Base-by-base conservation (phyloP, 768 basidiomycete species). In the Tulasnella calospora region DNA sequence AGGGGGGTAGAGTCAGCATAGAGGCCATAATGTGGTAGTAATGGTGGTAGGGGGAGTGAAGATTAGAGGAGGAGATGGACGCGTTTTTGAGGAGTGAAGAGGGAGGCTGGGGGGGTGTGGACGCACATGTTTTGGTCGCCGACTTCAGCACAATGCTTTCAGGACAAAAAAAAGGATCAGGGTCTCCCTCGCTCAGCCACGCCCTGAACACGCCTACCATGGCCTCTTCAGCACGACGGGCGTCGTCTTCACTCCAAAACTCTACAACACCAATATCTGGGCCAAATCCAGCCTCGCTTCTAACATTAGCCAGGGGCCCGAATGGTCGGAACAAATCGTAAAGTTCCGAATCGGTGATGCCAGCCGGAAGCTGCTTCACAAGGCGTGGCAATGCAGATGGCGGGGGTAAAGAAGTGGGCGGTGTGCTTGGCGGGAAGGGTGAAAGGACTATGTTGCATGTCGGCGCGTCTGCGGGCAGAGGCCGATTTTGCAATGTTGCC, bases 231-330 rank as follows among this genome's bases (percentile, higher is more conserved):
- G 93, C 94, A 33, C 87, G 85, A 35, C 89, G 88, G 9, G 93
- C 94, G 82, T 95, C 94, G 47, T 93, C 92, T 83, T 95, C 94
- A 77, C 91, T 89, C 92, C 93, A 95, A 83, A 92, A 95, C 83
- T 95, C 93, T 57, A 95, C 88, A 74, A 93, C 88, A 72, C 90
- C 94, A 0, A 90, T 92, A 84, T 94, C 93, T 55, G 89, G 87
- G 30, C 92, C 93, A 82, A 93, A 91, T 67, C 91, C 90, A 19
- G 92, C 90, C 74, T 91, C 92, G 8, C 90, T 80, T 80, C 90
- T 90, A 30, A 88, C 91, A 5, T 93, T 92, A 44, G 93, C 92
- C 74, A 96, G 88, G 30, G 94, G 92, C 78, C 95, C 95, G 81
- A 88, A 96, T 0, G 91, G 90, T 35, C 94, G 88, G 85, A 95